A percentile compares a stretch with the other conserved stretches of the same genome.
phyloP scores from a whole-genome alignment of 2,329 filamentous ascomycete species.

The Xylariaceae sp. region DNA sequence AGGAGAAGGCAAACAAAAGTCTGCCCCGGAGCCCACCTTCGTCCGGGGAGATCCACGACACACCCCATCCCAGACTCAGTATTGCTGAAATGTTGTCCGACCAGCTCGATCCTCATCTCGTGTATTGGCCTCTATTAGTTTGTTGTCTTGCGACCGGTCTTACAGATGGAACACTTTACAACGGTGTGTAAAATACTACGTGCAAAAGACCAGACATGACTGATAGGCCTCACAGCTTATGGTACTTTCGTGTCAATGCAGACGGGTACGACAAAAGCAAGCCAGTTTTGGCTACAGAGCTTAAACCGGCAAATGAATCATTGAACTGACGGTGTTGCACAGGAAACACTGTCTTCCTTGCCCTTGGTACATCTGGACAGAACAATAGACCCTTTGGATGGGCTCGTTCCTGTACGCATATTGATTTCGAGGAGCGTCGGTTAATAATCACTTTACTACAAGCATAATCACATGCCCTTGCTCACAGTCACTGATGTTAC shows the following conservation, averaged over 20 bases:
- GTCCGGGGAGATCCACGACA: too few species aligned
- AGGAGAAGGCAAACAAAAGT: too few species aligned
- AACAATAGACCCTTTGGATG: slow-evolving; percentile 41
- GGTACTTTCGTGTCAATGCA: slow-evolving; percentile 44
- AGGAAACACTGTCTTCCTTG: slow-evolving; percentile 44
- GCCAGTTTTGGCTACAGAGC: neutral
- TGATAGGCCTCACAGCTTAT: slow-evolving; percentile 31
- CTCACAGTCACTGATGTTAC: neutral
- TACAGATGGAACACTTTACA: slow-evolving; percentile 29
- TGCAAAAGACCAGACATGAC: neutral
- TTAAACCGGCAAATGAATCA: neutral
- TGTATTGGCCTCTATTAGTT: slow-evolving; percentile 19
- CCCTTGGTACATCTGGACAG: slow-evolving; percentile 39
- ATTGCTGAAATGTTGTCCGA: too few species aligned
- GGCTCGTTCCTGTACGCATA: slow-evolving; percentile 36
- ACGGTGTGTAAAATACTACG: slow-evolving; percentile 13
- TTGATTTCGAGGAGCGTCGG: neutral
- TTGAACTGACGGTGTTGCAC: slow-evolving; percentile 7
- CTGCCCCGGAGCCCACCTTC: too few species aligned
- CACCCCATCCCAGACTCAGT: too few species aligned
- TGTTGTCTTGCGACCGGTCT: slow-evolving; percentile 29
- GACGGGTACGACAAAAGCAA: slow-evolving; percentile 22
- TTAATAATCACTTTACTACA: neutral
- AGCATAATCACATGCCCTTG: neutral
- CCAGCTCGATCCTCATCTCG: too few species aligned